Evolutionary conservation across 2,329 filamentous ascomycete species (phyloP).

Genomic region (Sporothrix protearum): DNA sequence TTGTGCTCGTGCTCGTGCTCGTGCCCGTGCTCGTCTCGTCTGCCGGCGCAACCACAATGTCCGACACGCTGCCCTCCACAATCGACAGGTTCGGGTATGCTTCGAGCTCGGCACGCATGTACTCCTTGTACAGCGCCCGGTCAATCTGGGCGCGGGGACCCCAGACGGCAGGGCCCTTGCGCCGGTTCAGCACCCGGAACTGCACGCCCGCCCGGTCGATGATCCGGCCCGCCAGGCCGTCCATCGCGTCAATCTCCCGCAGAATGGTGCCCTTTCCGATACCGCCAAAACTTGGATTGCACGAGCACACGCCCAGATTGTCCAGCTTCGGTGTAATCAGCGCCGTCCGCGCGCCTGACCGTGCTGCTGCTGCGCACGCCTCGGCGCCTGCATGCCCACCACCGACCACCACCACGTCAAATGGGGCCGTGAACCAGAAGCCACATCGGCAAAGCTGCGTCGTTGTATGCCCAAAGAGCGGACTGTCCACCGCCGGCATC

Average conservation of each 20-base stretch:
- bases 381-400: slow-evolving; percentile 95
- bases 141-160: slow-evolving; percentile 96
- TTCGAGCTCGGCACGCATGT: slow-evolving; percentile 85
- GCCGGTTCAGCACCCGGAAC: slow-evolving; percentile 82
- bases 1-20: not conserved
- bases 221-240: slow-evolving; percentile 81
- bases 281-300: slow-evolving; percentile 96
- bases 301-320: slow-evolving; percentile 92
- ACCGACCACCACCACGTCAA: slow-evolving; percentile 92
- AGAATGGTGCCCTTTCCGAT: slow-evolving; percentile 98
- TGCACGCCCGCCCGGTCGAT: slow-evolving; percentile 95
- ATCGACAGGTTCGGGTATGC: slow-evolving; percentile 75
- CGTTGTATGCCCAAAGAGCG: not conserved
- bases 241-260: slow-evolving; percentile 89
- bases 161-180: slow-evolving; percentile 94
- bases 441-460: slow-evolving; percentile 25
- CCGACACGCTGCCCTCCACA: slow-evolving; percentile 81
- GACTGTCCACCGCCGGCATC: not conserved
- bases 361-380: slow-evolving; percentile 84
- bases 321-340: slow-evolving; percentile 83
- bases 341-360: slow-evolving; percentile 82
- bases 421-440: slow-evolving; percentile 42
- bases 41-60: slow-evolving; percentile 72
- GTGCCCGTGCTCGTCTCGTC: slow-evolving; percentile 20
- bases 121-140: slow-evolving; percentile 76